Base-by-base conservation (phyloP, 176 grass and related monocot genomes). In the Lolium multiflorum region DNA sequence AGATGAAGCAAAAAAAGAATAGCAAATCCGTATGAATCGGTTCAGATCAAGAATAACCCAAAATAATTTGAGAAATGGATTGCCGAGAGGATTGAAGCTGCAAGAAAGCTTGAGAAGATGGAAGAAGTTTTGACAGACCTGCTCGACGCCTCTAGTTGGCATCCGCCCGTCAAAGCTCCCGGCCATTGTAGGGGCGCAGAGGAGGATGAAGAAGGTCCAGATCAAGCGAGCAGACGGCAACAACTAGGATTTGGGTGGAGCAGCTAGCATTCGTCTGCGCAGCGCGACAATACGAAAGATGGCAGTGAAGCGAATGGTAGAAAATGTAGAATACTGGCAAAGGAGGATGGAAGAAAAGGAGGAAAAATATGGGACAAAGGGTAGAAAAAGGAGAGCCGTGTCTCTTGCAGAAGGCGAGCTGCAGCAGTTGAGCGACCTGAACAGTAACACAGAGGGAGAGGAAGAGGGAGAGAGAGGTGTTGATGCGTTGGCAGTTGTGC, bases 71-170 rank as follows among this genome's bases (percentile, higher is more conserved):
- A 20, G 16, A 18, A 56, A 56, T 56, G 52, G 52, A 7, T 5
- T 56, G 52, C n/a, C 25, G 2, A 22, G 28, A 41, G 64, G 78
- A 35, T 24, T 11, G 15, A 38, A 78, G 11, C 2, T 25, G 9
- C 9, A 57, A 39, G 22, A 16, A 65, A 35, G 26, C 5, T 0
- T 1, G 38, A 61, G 7, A 11, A 31, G 18, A 10, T 1, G 20
- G 26, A 14, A 41, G 1, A 57, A 15, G 7, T 52, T 62, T 75
- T 79, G 18, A 81, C 76, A 26, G 24, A 83, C 96, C 96, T 98
- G 93, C 62, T 95, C 93, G 7, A 95, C 87, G 1, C 88, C 89
- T 89, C 96, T 90, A 13, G 88, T 86, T 28, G 86, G 86, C 54
- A 61, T 87, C 87, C 91, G 92, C 79, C 87, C 90, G 17, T 91